Base-by-base conservation (phyloP, 2,329 filamentous ascomycete genomes). In the Ustilaginoidea virens region DNA sequence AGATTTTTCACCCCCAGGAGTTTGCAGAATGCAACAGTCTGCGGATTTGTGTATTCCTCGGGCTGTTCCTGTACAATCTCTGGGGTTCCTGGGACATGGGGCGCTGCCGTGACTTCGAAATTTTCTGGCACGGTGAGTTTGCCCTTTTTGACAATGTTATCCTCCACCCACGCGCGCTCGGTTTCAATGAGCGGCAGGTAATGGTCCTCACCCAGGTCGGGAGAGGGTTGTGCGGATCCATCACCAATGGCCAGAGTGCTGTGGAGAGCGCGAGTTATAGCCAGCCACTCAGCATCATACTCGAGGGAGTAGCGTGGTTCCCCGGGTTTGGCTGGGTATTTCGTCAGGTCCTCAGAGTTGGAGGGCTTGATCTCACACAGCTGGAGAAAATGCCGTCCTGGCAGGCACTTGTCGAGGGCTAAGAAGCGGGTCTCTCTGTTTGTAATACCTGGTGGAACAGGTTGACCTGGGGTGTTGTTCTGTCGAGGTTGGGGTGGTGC, bases 231-330 rank as follows among this genome's bases (percentile, higher is more conserved):
- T 1, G 66, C 63, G 6, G 55, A 47, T 5, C 60, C 61, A 37
- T 77, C 61, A 33, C 81, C 80, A 21, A 87, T 57, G 2, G 58
- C 52, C 2, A 90, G 61, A 23, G 71, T 63, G 3, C 60, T 42
- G 23, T 80, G 71, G 45, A 96, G 92, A 6, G 74, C 77, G 23
- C 87, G 79, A 9, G 77, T 86, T 38, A 98, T 94, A 23, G 90
- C 80, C 6, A 98, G 73, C 87, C 87, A 98, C 56, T 98, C 90
- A 8, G 76, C 72, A 50, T 98, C 90, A 48, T 98, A 96, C 27
- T 74, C 60, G 1, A 94, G 62, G 8, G 57, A 60, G 39, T 72
- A 67, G 1, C 73, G 72, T 13, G 44, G 41, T 1, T 30, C 31
- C 4, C 34, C 31, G 9, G 41, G 14, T 4, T 30, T 32, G 4